phyloP scores from a whole-genome alignment of 2,329 filamentous ascomycete species.

The Polychaeton citri region DNA sequence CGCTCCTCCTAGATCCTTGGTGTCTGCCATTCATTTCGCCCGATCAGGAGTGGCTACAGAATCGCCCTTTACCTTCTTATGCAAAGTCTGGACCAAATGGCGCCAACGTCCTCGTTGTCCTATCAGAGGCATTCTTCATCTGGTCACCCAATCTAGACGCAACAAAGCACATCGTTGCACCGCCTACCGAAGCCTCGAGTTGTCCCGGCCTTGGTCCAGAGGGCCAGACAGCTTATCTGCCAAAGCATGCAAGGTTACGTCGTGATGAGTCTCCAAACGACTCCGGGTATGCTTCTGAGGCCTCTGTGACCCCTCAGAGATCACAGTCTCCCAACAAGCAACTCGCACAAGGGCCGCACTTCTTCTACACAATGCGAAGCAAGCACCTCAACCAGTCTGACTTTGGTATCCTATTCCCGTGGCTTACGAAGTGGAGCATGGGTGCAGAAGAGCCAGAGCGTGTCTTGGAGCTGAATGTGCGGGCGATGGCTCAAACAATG shows the following conservation, averaged over 20 bases:
- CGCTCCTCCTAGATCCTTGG: slow-evolving; percentile 70
- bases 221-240: slow-evolving; percentile 11
- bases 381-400: slow-evolving; percentile 75
- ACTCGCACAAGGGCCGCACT: slow-evolving; percentile 37
- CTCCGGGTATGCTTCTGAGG: slow-evolving; percentile 19
- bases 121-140: slow-evolving; percentile 65
- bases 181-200: slow-evolving; percentile 8
- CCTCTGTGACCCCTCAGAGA: slow-evolving; percentile 8
- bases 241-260: slow-evolving; percentile 16
- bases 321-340: slow-evolving; percentile 6
- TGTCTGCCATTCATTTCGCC: slow-evolving; percentile 56
- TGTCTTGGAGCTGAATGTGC: slow-evolving; percentile 70
- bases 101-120: slow-evolving; percentile 51
- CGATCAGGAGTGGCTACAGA: slow-evolving; percentile 49
- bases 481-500: slow-evolving; percentile 66
- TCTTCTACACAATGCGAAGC: slow-evolving; percentile 62
- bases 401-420: slow-evolving; percentile 71
- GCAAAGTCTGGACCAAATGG: slow-evolving; percentile 36
- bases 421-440: slow-evolving; percentile 38
- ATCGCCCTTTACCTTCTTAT: slow-evolving; percentile 63
- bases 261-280: slow-evolving; percentile 17
- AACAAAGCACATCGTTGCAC: slow-evolving; percentile 49
- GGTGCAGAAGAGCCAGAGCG: slow-evolving; percentile 55
- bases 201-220: background rate
- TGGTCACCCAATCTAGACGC: slow-evolving; percentile 61